Evolutionary conservation across 768 basidiomycete genomes (phyloP), one percentile per base, ranked within the genome.

Genomic region (Suillus lakei): DNA sequence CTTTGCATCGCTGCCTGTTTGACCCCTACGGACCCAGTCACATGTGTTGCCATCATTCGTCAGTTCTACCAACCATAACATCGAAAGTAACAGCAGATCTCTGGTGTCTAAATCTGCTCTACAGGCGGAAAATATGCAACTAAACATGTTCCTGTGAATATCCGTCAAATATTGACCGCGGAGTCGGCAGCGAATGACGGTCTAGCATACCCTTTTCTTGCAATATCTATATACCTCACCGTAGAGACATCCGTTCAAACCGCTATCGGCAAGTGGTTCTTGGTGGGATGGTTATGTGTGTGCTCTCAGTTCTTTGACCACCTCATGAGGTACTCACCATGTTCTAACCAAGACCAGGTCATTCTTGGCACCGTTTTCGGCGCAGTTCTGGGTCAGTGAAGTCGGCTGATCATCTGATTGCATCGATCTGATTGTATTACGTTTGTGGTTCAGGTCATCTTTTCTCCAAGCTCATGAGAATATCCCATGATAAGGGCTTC

Each of bases 101-200:
- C 43, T 43, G 18, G 43, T n/a, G 28, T 30, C 43, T 30, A 36
- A 54, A 46, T 43, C 1, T 13, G 21, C 61, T 5, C 32, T 34
- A 3, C 65, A 91, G 91, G 89, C 13, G 92, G 92, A 0, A 87
- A 83, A 65, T 94, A 85, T 67, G 92, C 92, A 0, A 76, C 81
- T 16, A 85, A 83, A 64, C 85, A 93, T 70, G 92, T 93, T 8
- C 91, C 91, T 4, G 67, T 78, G 8, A 90, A 93, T 61, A 82
- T 99, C 28, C 88, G 96, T 32, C 90, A 88, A 28, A 83, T 98
- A 50, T 81, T 98, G 9, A 86, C 92, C 0, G 94, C 93, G 0
- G 96, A 99, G 77, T 93, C 92, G 4, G 97, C 96, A 0, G 90
- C 93, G 6, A 99, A 99, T 76, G 97, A 99, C 69, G 97, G 97